phyloP scores from a whole-genome alignment of 2,329 filamentous ascomycete species.

The Trichoderma sp. region DNA sequence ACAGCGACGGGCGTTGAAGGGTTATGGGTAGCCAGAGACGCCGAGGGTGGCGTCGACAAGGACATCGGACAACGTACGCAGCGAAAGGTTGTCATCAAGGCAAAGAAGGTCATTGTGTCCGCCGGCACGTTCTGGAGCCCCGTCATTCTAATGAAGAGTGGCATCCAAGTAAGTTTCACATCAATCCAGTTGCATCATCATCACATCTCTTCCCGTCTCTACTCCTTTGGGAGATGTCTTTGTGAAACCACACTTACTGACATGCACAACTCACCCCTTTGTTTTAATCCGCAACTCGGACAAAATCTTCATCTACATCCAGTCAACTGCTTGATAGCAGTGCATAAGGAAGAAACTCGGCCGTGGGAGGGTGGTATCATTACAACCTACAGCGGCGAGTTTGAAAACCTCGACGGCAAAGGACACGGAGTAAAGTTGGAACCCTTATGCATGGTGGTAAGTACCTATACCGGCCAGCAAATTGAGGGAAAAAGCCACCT shows the following conservation, averaged over 20 bases:
- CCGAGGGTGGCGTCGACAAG: constrained; percentile 57
- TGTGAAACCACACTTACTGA: background rate
- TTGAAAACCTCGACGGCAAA: constrained; percentile 76
- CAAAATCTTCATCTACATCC: constrained; percentile 82
- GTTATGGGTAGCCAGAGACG: constrained; percentile 72
- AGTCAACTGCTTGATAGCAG: constrained; percentile 57
- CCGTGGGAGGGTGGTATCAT: constrained; percentile 77
- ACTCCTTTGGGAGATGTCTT: too few relatives aligned
- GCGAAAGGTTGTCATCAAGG: constrained; percentile 69
- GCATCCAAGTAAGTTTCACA: constrained; percentile 59
- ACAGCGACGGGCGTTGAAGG: constrained; percentile 72
- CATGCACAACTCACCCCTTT: background rate
- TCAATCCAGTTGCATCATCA: background rate
- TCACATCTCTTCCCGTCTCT: background rate
- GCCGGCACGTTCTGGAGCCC: constrained; percentile 77
- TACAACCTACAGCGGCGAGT: constrained; percentile 73
- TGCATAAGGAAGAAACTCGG: constrained; percentile 70
- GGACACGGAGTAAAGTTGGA: constrained; percentile 86
- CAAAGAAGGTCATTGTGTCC: constrained; percentile 79
- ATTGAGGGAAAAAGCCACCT: background rate
- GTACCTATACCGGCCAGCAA: constrained; percentile 27
- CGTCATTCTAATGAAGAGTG: constrained; percentile 73
- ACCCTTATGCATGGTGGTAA: constrained; percentile 66
- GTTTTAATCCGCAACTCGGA: constrained; percentile 70
- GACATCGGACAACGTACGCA: constrained; percentile 48